phyloP scores from a whole-genome alignment of 2,329 filamentous ascomycete species.

The Aspergillus sp. region DNA sequence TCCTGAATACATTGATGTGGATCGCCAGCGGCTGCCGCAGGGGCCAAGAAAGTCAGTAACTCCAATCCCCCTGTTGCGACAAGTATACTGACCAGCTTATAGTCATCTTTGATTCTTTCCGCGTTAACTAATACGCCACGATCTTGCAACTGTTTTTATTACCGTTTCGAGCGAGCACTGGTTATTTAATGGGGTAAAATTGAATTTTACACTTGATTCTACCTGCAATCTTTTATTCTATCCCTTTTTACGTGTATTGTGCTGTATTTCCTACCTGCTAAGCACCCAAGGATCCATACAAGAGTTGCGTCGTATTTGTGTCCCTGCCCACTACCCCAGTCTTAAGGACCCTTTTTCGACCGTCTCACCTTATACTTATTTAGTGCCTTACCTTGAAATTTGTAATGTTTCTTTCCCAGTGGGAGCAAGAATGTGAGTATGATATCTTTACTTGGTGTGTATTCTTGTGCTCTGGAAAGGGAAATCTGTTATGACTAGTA shows the following conservation, averaged over 20 bases:
- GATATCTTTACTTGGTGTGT: background rate
- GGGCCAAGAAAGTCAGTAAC: conserved; percentile 43
- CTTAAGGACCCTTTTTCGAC: too few species aligned
- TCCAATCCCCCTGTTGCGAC: background rate
- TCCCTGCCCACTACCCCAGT: too few species aligned
- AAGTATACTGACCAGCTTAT: conserved; percentile 12
- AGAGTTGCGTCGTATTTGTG: too few species aligned
- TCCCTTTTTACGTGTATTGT: too few species aligned
- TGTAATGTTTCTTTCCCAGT: background rate
- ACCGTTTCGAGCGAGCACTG: conserved; percentile 24
- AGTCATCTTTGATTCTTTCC: conserved; percentile 30
- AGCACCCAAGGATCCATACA: too few species aligned
- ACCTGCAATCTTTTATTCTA: too few species aligned
- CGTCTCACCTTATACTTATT: too few species aligned
- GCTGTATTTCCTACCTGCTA: too few species aligned
- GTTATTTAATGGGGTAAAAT: conserved; percentile 24
- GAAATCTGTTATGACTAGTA: background rate
- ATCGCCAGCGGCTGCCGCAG: conserved; percentile 50
- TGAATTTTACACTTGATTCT: background rate
- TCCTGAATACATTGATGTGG: conserved; percentile 53
- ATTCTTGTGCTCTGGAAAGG: background rate
- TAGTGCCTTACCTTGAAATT: background rate
- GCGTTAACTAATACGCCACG: conserved; percentile 22
- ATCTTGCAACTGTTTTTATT: conserved; percentile 20
- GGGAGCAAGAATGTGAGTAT: background rate